A percentile compares a stretch with the other conserved stretches of the same genome.
These are phyloP conservation scores for Baorangia bicolor DNA, from an alignment of 768 basidiomycete species.

Conservation along the genomic window DNA sequence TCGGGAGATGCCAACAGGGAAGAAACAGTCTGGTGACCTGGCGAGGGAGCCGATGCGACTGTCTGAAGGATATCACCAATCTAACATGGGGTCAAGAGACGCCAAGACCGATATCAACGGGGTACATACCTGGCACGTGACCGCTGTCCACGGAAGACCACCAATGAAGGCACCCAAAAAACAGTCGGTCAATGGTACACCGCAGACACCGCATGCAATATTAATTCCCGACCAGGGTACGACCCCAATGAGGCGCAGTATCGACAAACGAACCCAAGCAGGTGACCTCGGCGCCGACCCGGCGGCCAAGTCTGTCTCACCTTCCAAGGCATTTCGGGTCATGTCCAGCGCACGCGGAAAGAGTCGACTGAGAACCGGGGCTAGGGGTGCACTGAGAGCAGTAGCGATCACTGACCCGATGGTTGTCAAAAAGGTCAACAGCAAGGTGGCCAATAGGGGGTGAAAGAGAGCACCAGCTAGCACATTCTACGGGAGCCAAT, in stretches of 20 bases:
- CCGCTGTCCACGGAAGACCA: constrained; percentile 85
- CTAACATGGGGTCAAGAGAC: constrained; percentile 37
- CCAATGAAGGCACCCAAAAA: constrained; percentile 83
- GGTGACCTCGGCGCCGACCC: constrained; percentile 38
- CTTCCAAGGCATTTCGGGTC: constrained; percentile 79
- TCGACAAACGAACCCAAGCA: constrained; percentile 82
- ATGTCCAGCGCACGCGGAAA: constrained; percentile 85
- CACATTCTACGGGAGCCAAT: constrained; percentile 64
- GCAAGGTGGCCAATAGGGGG: constrained; percentile 74
- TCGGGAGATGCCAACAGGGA: constrained; percentile 81
- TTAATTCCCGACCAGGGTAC: constrained; percentile 98
- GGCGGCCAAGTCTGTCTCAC: constrained; percentile 48
- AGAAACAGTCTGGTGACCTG: constrained; percentile 75
- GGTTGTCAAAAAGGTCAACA: constrained; percentile 84
- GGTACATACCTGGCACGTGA: constrained; percentile 75
- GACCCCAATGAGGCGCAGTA: constrained; percentile 87
- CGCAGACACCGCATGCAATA: constrained; percentile 91
- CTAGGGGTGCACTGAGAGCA: constrained; percentile 76
- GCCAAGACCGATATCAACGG: constrained; percentile 13
- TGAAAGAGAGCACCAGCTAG: constrained; percentile 85
- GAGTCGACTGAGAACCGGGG: constrained; percentile 75
- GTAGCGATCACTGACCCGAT: constrained; percentile 83
- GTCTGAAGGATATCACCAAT: constrained; percentile 88
- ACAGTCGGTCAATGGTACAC: constrained; percentile 73
- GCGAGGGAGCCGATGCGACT: constrained; percentile 68